A percentile compares a stretch with the other conserved stretches of the same genome.
Conservation (phyloP, 1,284 basidiomycete species). For the Ustilago cynodontis region DNA sequence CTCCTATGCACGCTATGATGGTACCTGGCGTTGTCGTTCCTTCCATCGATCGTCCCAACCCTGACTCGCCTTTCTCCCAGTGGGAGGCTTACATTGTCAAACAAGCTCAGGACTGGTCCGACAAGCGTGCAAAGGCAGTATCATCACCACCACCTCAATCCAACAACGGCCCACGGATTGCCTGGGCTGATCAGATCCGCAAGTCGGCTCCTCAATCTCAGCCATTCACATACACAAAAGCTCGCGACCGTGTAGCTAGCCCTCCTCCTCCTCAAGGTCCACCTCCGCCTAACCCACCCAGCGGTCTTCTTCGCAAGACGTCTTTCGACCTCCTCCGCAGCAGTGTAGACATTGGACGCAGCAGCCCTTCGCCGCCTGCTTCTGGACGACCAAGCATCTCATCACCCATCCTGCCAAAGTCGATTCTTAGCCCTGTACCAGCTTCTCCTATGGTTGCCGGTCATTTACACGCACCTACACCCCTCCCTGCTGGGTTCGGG, state of each 20-base stretch:
- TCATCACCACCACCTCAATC: constrained; percentile 13
- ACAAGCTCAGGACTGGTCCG: constrained; percentile 33
- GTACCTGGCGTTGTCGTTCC: constrained; percentile 33
- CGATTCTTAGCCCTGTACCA: constrained; percentile 19
- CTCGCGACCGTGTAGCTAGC: constrained; percentile 33
- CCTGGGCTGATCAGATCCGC: constrained; percentile 46
- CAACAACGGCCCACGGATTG: constrained; percentile 23
- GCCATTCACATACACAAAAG: constrained; percentile 37
- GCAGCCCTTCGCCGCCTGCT: constrained; percentile 10
- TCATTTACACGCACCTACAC: background rate
- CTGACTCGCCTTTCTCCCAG: constrained; percentile 37
- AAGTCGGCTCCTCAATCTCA: constrained; percentile 28
- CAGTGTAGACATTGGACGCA: constrained; percentile 1
- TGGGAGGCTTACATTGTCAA: constrained; percentile 51
- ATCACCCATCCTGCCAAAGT: constrained; percentile 30
- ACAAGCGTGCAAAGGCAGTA: constrained; percentile 20
- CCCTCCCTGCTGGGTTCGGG: background rate
- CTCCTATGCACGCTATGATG: constrained; percentile 48
- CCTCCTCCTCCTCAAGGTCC: constrained; percentile 21
- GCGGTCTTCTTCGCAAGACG: constrained; percentile 23
- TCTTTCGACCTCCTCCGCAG: constrained; percentile 35
- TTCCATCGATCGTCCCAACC: constrained; percentile 19
- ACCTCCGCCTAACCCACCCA: constrained; percentile 17
- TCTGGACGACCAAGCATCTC: constrained; percentile 26
- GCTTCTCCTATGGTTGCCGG: background rate